Evolutionary conservation across 2,329 filamentous ascomycete genomes (phyloP), one percentile per base, ranked within the genome.

Genomic region (Aschersonia sp.): DNA sequence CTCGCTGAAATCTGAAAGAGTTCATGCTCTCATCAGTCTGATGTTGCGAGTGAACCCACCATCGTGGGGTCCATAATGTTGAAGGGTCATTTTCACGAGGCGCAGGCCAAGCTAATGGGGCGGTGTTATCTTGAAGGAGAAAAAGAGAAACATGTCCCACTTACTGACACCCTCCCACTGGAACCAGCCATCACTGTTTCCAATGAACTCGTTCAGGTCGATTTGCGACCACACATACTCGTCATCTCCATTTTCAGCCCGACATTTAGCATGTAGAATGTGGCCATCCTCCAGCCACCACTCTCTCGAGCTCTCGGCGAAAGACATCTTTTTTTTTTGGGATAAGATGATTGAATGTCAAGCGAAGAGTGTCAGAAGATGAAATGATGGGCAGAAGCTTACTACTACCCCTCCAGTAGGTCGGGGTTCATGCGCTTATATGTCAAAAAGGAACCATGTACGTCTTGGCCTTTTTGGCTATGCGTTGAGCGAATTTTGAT

Each of bases 161-260:
- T 41, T 44, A 54, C 52, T 49, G 4, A 41, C 52, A 6, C 51
- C 51, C n/a, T 46, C 49, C 52, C 51, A 54, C 20, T 41, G 38
- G 35, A 54, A 54, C 44, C 46, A 52, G 3, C 52, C 52, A 35
- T 54, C 49, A 5, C 43, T 31, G 12, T 54, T 54, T 30, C 52
- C 51, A 9, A 54, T 48, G n/a, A 47, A 54, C 2, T 42, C 2
- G 28, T 54, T 29, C 9, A 54, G 42, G 28, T 54, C 46, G 32
- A 51, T 44, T 5, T 38, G 41, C 5, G 51, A 47, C 0, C 49
- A 35, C 4, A 41, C 5, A 30, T 6, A 44, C 29, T 50, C 46
- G 12, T 47, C 52, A 0, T 49, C 38, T 7, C 5, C 6, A 9
- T 50, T 43, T 9, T 5, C 20, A 20, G 20, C 20, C 20, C 20